Evolutionary conservation across 2,329 filamentous ascomycete genomes (phyloP).

Genomic region (Stachybotrys echinatus): DNA sequence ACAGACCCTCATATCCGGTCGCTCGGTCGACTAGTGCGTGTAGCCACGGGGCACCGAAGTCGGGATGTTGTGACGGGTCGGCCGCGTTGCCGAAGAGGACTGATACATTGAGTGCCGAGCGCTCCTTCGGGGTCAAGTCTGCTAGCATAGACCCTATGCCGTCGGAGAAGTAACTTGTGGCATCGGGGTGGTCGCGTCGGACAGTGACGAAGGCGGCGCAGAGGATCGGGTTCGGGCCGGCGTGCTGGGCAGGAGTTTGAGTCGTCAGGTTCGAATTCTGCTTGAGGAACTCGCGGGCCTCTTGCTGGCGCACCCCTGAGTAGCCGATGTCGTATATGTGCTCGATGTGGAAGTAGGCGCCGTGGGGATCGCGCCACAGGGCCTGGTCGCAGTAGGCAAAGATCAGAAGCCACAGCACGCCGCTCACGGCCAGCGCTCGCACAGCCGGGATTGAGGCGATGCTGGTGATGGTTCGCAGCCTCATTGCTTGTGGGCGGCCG

Average conservation of each 20-base stretch:
- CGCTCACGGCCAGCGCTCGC: not conserved
- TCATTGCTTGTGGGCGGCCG: no score
- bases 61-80: slow-evolving; percentile 2
- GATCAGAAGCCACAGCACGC: not conserved
- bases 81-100: slow-evolving; percentile 4
- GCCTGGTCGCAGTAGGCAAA: slow-evolving; percentile 1
- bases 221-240: not conserved
- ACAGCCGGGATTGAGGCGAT: not conserved
- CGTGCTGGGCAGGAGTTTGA: not conserved
- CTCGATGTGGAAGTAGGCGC: slow-evolving; percentile 5
- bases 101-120: not conserved
- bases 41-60: not conserved
- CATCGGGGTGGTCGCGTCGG: no score
- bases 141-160: no score
- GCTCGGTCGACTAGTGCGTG: not conserved
- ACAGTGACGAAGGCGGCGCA: slow-evolving; percentile 2
- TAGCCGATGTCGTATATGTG: slow-evolving; percentile 3
- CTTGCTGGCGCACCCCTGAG: slow-evolving; percentile 1
- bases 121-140: slow-evolving; percentile 1
- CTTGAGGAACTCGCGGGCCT: not conserved
- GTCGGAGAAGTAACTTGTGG: no score
- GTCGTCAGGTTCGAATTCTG: not conserved
- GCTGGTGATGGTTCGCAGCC: not conserved
- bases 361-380: slow-evolving; percentile 4
- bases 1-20: not conserved